Base-by-base conservation (phyloP, 176 grass and related monocot species). In the Triticum turgidum region DNA sequence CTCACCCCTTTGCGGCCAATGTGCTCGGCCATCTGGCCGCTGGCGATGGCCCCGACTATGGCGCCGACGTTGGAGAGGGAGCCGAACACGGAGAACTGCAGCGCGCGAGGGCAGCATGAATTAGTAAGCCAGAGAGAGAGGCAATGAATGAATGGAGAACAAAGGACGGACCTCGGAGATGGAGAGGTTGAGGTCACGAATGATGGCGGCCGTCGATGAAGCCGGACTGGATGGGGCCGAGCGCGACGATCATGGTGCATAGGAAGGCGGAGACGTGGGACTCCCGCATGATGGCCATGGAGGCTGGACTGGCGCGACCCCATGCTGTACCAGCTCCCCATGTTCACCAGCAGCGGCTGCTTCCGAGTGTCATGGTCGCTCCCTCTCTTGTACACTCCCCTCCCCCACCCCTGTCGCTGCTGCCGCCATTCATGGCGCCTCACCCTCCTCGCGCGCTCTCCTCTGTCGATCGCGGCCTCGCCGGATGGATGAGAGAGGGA, bases 191-290 rank as follows among this genome's bases (percentile, higher is more conserved):
- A 32, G 32, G 32, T 32, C 32, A 2, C 32, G 32, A 3, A 32
- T 32, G 32, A 32, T 32, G 32, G 32, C 32, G 32, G 1, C 32
- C 32, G 35, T 37, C 80, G 18, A 89, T 95, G 80, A 98, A 98
- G 10, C 93, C 95, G 66, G 93, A 98, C 62, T 98, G 93, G 85
- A 98, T 95, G 35, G 93, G 95, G 6, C 95, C 93, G 20, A 95
- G 89, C 13, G 93, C 91, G 24, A 93, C 91, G 71, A 98, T 95
- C 79, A 98, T 83, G 27, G 95, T 98, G 73, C 91, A 98, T 59
- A 98, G 88, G 65, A 92, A 68, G 15, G 90, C 93, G 39, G 96
- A 98, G 58, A 98, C 35, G 35, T 44, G 69, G 94, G 61, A 7
- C 58, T 78, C 34, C 96, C 92, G 6, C 92, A 39, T 39, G 38